Conservation (phyloP, 257 asterid species). For the Striga asiatica region DNA sequence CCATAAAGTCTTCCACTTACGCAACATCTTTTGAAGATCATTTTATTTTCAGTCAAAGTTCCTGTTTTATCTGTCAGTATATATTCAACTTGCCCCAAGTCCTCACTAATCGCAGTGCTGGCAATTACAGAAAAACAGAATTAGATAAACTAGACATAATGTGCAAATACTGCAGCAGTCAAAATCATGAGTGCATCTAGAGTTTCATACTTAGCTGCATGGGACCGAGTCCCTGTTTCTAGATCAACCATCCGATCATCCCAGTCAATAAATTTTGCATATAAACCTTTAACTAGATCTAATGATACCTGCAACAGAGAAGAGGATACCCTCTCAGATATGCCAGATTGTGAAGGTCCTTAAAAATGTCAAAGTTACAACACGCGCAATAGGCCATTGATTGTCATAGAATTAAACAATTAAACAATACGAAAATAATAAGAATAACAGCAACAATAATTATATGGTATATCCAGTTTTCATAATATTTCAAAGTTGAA, state of each 20-base stretch:
- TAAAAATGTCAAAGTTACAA: slow-evolving; percentile 1
- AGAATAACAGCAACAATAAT: no score
- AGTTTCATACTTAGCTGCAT: slow-evolving; percentile 77
- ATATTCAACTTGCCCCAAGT: slow-evolving; percentile 99
- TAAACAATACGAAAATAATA: no score
- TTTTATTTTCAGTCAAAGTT: slow-evolving; percentile 92
- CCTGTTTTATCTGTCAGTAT: slow-evolving; percentile 98
- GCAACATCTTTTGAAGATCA: slow-evolving; percentile 92
- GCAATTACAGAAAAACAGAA: slow-evolving; percentile 32
- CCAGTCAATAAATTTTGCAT: slow-evolving; percentile 97
- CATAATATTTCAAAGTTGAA: background rate
- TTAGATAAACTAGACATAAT: slow-evolving; percentile 12
- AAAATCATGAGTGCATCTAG: slow-evolving; percentile 14
- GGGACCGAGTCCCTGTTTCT: slow-evolving; percentile 66
- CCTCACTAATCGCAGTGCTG: slow-evolving; percentile 99
- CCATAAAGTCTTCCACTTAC: slow-evolving; percentile 75
- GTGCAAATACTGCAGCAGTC: slow-evolving; percentile 5
- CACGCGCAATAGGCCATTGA: slow-evolving; percentile 9
- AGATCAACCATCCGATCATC: slow-evolving; percentile 88
- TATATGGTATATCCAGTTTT: background rate
- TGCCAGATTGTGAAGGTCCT: slow-evolving; percentile 1
- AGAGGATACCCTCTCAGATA: slow-evolving; percentile 3
- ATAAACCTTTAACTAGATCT: slow-evolving; percentile 91
- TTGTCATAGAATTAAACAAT: background rate
- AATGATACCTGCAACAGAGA: slow-evolving; percentile 65